Evolutionary conservation across 2,329 filamentous ascomycete genomes (phyloP), one percentile per base, ranked within the genome.

Genomic region (Lecanicillium sp.): DNA sequence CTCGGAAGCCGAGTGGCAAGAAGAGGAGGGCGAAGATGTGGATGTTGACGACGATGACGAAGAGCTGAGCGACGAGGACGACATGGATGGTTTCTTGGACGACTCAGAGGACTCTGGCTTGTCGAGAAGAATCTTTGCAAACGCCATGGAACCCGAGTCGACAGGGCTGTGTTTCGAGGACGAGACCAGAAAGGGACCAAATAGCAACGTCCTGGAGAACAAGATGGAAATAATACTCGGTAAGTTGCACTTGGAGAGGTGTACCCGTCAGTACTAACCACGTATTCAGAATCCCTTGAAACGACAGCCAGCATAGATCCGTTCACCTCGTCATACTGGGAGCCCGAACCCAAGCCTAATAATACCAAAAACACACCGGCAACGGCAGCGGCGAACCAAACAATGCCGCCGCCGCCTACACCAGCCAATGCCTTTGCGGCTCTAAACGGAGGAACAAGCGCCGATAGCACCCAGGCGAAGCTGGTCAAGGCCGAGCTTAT

Each of bases 51-150:
- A 84, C 8, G 71, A 73, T 19, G 75, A 74, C 64, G 88, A 73
- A 67, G 89, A 74, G n/a, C 46, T 69, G 0, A 83, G 84, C 41
- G 83, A 84, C 40, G 82, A 79, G n/a, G 84, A 86, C 13, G 88
- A 94, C 43, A 84, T 95, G 80, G 86, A 87, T 4, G 89, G 80
- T 14, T 96, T 96, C 53, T 68, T 96, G 2, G 89, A 95, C 49
- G 87, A 94, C 50, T 86, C 86, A 5, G 86, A 94, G 38, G 86
- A 92, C 44, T 54, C 59, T 53, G 74, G 64, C 43, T 64, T 60
- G 55, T 67, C 61, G 46, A 69, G 58, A 72, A 75, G 67, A 65
- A 74, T 56, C 60, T 81, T 62, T 74, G 51, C 75, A 67, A 78
- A 80, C 20, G 79, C 86, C 47, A 71, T 94, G 52, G 77, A 89